A percentile compares a stretch with the other conserved stretches of the same genome.
Conservation (phyloP, 176 grass and related monocot species). For the Phoenix roebelenii region DNA sequence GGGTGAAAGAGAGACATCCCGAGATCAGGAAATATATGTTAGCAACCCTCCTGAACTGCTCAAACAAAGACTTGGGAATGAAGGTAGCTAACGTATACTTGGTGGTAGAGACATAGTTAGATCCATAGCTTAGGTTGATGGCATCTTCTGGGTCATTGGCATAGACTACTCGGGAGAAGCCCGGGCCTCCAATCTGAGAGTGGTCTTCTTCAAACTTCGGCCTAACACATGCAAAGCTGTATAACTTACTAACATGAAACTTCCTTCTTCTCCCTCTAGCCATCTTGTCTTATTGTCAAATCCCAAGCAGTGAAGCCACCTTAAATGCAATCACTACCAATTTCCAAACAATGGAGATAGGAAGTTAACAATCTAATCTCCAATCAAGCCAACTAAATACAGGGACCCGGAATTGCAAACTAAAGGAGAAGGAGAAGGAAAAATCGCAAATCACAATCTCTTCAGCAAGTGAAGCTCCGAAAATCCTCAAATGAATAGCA, state of each 20-base stretch:
- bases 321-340: background rate
- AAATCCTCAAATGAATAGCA: too few species aligned
- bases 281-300: slow-evolving; percentile 4
- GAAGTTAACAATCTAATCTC: too few species aligned
- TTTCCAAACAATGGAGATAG: too few species aligned
- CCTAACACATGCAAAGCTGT: slow-evolving; percentile 43
- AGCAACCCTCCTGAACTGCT: slow-evolving; percentile 98
- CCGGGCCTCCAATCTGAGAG: slow-evolving; percentile 44
- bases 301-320: too few species aligned
- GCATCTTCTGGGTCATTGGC: slow-evolving; percentile 45
- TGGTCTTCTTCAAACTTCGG: slow-evolving; percentile 48
- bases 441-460: too few species aligned
- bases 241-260: slow-evolving; percentile 44
- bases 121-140: slow-evolving; percentile 30
- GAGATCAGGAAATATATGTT: slow-evolving; percentile 95
- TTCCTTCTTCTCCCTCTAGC: slow-evolving; percentile 32
- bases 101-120: slow-evolving; percentile 66
- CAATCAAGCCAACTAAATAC: too few species aligned
- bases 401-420: too few species aligned
- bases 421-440: too few species aligned
- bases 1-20: slow-evolving; percentile 60
- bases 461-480: too few species aligned
- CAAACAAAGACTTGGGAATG: slow-evolving; percentile 89
- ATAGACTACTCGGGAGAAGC: slow-evolving; percentile 73
- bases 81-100: slow-evolving; percentile 76